Evolutionary conservation across 108 stramenopile species (phyloP).

Genomic region (Schizochytrium sp.): DNA sequence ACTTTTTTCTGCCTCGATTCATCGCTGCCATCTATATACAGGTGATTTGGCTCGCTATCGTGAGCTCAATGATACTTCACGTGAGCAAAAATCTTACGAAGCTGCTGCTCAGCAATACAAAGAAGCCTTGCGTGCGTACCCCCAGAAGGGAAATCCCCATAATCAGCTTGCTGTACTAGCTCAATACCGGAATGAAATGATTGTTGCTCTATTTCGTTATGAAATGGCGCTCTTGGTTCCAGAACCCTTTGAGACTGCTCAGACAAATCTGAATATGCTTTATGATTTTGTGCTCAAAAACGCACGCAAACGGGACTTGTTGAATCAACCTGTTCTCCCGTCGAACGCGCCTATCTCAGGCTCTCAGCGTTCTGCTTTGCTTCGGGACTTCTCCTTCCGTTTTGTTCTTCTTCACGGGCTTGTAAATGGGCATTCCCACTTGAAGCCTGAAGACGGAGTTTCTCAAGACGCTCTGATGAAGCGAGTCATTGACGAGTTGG

Average conservation of each 20-base stretch:
- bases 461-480: neutral
- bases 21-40: slow-evolving; percentile 20
- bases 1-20: neutral
- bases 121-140: neutral
- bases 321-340: neutral
- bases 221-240: neutral
- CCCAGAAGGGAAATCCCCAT: slow-evolving; percentile 11
- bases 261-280: neutral
- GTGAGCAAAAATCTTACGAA: slow-evolving; percentile 8
- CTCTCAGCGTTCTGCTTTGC: neutral
- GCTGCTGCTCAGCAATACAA: neutral
- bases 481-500: slow-evolving; percentile 20
- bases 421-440: neutral
- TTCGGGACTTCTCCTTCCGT: neutral
- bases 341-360: slow-evolving; percentile 21
- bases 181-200: neutral
- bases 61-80: slow-evolving; percentile 26
- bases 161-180: slow-evolving; percentile 55
- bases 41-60: slow-evolving; percentile 39
- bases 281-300: neutral
- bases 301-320: neutral
- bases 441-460: neutral
- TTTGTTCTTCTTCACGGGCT: neutral
- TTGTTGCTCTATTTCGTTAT: slow-evolving; percentile 11
- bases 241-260: slow-evolving; percentile 3